phyloP scores from a whole-genome alignment of 2,329 filamentous ascomycete genomes.

The Didymella segeticola region DNA sequence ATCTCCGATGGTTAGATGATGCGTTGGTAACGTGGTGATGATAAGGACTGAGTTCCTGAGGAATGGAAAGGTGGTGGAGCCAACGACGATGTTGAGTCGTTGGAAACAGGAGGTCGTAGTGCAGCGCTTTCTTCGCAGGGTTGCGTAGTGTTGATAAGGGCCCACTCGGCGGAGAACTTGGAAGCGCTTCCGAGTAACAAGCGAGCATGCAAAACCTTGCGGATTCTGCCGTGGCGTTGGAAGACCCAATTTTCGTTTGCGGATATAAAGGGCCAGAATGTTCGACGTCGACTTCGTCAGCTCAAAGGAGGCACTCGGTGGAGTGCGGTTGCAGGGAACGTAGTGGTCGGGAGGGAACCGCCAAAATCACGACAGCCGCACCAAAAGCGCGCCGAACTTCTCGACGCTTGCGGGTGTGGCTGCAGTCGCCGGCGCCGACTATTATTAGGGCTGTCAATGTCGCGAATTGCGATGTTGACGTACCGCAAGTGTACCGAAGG shows the following conservation, averaged over 20 bases:
- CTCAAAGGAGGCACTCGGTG: constrained; percentile 33
- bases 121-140: constrained; percentile 16
- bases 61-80: not conserved
- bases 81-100: constrained; percentile 12
- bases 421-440: constrained; percentile 23
- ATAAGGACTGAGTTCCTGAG: constrained; percentile 2
- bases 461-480: constrained; percentile 19
- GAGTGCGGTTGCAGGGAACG: constrained; percentile 30
- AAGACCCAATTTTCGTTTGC: constrained; percentile 34
- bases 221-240: constrained; percentile 24
- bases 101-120: constrained; percentile 14
- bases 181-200: constrained; percentile 20
- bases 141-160: constrained; percentile 29
- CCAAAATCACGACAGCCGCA: constrained; percentile 26
- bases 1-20: constrained; percentile 5
- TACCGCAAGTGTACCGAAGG: constrained; percentile 20
- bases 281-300: constrained; percentile 37
- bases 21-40: not conserved
- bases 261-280: constrained; percentile 39
- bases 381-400: constrained; percentile 23
- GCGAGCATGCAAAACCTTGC: constrained; percentile 20
- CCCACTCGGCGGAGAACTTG: constrained; percentile 20
- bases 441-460: constrained; percentile 23
- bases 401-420: constrained; percentile 36
- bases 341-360: constrained; percentile 24